These are phyloP conservation scores for Dictyostelium citrinum DNA, from an alignment of 78 protist species.

Conservation along the genomic window DNA sequence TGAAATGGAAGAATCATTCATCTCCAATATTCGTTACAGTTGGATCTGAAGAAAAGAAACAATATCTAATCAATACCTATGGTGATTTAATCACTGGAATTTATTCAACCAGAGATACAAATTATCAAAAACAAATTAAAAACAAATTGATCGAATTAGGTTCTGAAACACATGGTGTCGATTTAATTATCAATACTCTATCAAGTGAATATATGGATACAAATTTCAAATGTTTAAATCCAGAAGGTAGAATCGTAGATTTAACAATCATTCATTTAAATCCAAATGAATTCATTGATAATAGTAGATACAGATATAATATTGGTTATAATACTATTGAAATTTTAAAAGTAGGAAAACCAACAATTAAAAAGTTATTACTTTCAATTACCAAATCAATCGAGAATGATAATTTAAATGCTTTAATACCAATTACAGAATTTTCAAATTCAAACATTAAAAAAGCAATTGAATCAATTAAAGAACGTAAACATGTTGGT, in stretches of 20 bases:
- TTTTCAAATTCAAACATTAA: neutral
- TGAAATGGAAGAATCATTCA: constrained; percentile 18
- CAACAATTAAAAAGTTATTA: neutral
- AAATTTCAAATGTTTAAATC: constrained; percentile 23
- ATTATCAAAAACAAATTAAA: neutral
- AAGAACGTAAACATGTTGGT: constrained; percentile 18
- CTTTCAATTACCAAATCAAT: neutral
- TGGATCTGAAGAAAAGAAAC: constrained; percentile 28
- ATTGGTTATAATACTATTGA: neutral
- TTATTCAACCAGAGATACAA: neutral
- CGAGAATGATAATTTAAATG: neutral
- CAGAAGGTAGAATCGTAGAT: constrained; percentile 66
- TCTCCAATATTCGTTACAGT: neutral
- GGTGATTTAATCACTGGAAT: neutral
- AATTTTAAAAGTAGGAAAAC: neutral
- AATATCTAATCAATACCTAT: neutral
- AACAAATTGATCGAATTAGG: neutral
- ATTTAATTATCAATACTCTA: constrained; percentile 63
- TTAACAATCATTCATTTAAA: neutral
- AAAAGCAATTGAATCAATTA: constrained; percentile 9
- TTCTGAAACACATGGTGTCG: constrained; percentile 39
- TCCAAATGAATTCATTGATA: neutral
- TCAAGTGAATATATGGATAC: constrained; percentile 12
- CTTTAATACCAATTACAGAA: neutral
- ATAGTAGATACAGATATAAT: neutral